These are phyloP conservation scores for Gelatoporia subvermispora DNA, from an alignment of 768 basidiomycete species.

Conservation along the genomic window DNA sequence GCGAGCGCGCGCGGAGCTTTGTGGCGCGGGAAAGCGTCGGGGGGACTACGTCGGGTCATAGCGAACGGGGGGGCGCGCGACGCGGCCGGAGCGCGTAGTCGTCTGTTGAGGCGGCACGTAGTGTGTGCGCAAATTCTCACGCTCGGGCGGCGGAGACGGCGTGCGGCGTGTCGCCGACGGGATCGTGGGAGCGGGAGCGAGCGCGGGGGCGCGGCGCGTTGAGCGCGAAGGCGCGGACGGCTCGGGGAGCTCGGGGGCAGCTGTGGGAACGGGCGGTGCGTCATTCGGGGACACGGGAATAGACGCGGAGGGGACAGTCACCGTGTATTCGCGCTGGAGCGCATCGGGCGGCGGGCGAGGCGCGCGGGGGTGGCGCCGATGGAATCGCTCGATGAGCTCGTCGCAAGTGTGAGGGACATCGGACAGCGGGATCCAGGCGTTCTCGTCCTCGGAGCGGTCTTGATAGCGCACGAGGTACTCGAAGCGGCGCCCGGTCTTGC, in stretches of 20 bases:
- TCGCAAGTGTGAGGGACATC: background rate
- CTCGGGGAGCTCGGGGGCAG: background rate
- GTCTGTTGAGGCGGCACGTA: slow-evolving; percentile 2
- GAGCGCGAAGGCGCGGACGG: background rate
- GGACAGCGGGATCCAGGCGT: slow-evolving; percentile 4
- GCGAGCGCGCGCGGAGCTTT: too few species aligned
- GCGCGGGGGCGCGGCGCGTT: too few species aligned
- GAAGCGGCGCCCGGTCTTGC: background rate
- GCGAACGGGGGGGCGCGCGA: slow-evolving; percentile 1
- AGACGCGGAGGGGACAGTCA: background rate
- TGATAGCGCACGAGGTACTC: slow-evolving; percentile 1
- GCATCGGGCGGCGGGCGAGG: slow-evolving; percentile 1
- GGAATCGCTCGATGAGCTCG: slow-evolving; percentile 3
- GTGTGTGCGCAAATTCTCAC: background rate
- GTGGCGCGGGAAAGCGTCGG: too few species aligned
- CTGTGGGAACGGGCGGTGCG: background rate
- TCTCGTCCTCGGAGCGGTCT: background rate
- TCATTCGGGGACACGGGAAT: background rate
- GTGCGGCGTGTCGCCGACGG: background rate
- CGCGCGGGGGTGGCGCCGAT: slow-evolving; percentile 2
- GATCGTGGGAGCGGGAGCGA: too few species aligned
- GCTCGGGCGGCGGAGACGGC: background rate
- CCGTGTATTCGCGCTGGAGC: background rate
- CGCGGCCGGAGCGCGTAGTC: slow-evolving; percentile 4
- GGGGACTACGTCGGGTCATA: too few species aligned